Evolutionary conservation across 2,329 filamentous ascomycete genomes (phyloP), one percentile per base, ranked within the genome.

Genomic region (Stachybotrys echinatus): DNA sequence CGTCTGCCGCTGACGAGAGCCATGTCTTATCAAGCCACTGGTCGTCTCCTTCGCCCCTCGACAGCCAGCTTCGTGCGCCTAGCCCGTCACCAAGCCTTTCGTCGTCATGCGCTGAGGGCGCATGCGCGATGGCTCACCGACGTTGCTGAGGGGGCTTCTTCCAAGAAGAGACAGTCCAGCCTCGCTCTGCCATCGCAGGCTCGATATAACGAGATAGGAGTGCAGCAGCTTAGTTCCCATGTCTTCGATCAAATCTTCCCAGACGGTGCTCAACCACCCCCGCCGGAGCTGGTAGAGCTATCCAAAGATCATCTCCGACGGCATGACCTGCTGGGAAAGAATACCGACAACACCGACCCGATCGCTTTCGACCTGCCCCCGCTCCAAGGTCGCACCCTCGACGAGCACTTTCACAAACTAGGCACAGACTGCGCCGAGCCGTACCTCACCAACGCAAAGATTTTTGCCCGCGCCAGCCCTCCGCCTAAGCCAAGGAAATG

Each of bases 321-420:
- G 38, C 94, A 99, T 74, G 88, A 96, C 22, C 74, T 99, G 17
- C 77, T 92, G 14, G 94, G 90, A 37, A 97, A 96, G 75, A 95
- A 91, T 56, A 90, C 88, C 60, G 91, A 95, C 67, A 82, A 81
- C 46, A 73, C 75, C 23, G 72, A 77, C 0, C 89, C 94, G 1
- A 85, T 99, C 61, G 88, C 83, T 12, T 96, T 99, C 65, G 85
- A 96, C 59, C 73, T 97, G 4, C 94, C 94, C 0, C 68, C 75
- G 1, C 76, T 99, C 1, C 86, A 91, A 52, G 94, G 94, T 14
- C 65, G 79, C 23, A 89, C 87, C 0, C 75, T 99, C 12, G 94
- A 99, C 65, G 92, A 97, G 65, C 95, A 99, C 69, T 99, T 99
- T 63, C 77, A 90, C 71, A 91, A 83, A 64, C 79, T 99, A 10